Percentiles rank a stretch among this genome's conserved stretches.
These are phyloP conservation scores for Luzula sylvatica DNA, from an alignment of 176 grass and related monocot species.

Conservation along the genomic window DNA sequence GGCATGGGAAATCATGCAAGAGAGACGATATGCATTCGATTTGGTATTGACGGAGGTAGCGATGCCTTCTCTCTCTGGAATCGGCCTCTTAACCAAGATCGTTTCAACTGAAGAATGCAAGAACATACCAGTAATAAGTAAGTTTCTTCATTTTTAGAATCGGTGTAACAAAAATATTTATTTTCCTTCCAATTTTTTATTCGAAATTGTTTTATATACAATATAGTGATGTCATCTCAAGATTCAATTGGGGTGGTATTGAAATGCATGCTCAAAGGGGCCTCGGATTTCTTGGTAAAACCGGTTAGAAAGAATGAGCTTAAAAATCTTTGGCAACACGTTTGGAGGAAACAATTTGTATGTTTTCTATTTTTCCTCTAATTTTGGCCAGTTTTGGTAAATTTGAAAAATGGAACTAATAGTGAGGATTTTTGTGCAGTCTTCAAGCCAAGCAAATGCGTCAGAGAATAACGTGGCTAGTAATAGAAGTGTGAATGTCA, in stretches of 20 bases:
- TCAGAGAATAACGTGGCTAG: constrained; percentile 64
- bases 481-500: constrained; percentile 62
- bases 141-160: constrained; percentile 4
- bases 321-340: constrained; percentile 95
- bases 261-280: constrained; percentile 94
- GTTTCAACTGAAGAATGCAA: constrained; percentile 66
- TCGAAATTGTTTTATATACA: background rate
- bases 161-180: background rate
- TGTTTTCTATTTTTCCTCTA: constrained; percentile 29
- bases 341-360: constrained; percentile 95
- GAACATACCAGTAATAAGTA: constrained; percentile 94
- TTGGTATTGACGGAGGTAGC: constrained; percentile 87
- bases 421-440: constrained; percentile 38
- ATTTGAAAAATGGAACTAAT: constrained; percentile 3
- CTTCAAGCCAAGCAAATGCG: constrained; percentile 48
- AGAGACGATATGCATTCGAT: constrained; percentile 57
- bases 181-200: background rate
- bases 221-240: constrained; percentile 90
- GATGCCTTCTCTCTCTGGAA: constrained; percentile 89
- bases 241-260: constrained; percentile 92
- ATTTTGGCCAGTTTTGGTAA: background rate
- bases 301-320: constrained; percentile 89
- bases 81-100: constrained; percentile 72
- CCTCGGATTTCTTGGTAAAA: constrained; percentile 90
- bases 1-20: constrained; percentile 83